These are phyloP conservation scores for Ogataea pilisensis DNA, from an alignment of 805 yeast genomes.

Conservation along the genomic window DNA sequence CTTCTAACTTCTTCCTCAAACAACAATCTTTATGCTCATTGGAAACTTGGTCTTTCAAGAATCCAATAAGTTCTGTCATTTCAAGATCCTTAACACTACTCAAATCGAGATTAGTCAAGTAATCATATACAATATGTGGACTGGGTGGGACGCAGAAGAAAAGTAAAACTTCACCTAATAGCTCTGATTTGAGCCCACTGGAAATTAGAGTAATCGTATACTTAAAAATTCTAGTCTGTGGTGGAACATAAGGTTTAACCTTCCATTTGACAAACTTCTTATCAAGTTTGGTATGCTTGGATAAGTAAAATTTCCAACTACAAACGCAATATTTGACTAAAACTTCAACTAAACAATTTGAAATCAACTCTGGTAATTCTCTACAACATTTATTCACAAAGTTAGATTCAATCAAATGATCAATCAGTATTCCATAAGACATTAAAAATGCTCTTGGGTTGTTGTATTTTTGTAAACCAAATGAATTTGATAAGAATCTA, in stretches of 20 bases:
- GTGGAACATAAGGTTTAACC: constrained; percentile 20
- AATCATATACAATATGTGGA: constrained; percentile 19
- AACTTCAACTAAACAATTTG: constrained; percentile 36
- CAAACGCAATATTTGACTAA: constrained; percentile 41
- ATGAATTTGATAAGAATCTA: constrained; percentile 32
- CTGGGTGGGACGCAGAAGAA: constrained; percentile 23
- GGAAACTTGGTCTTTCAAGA: constrained; percentile 15
- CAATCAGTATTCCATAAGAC: constrained; percentile 37
- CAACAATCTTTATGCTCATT: background rate
- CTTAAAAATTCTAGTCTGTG: constrained; percentile 20
- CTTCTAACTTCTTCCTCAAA: background rate
- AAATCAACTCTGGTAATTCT: constrained; percentile 19
- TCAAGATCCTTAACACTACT: constrained; percentile 9
- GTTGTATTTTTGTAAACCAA: constrained; percentile 25
- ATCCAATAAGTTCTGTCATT: constrained; percentile 15
- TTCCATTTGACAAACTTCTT: constrained; percentile 32
- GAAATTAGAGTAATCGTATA: constrained; percentile 11
- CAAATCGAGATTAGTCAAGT: constrained; percentile 14
- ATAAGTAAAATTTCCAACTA: constrained; percentile 36
- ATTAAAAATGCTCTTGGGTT: constrained; percentile 37
- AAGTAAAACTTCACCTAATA: constrained; percentile 23
- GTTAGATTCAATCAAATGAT: constrained; percentile 37
- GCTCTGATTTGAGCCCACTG: constrained; percentile 18
- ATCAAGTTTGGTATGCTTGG: constrained; percentile 17
- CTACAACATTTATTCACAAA: constrained; percentile 30